Evolutionary conservation across 2,329 filamentous ascomycete genomes (phyloP).

Genomic region (Aureobasidium leucospermi): DNA sequence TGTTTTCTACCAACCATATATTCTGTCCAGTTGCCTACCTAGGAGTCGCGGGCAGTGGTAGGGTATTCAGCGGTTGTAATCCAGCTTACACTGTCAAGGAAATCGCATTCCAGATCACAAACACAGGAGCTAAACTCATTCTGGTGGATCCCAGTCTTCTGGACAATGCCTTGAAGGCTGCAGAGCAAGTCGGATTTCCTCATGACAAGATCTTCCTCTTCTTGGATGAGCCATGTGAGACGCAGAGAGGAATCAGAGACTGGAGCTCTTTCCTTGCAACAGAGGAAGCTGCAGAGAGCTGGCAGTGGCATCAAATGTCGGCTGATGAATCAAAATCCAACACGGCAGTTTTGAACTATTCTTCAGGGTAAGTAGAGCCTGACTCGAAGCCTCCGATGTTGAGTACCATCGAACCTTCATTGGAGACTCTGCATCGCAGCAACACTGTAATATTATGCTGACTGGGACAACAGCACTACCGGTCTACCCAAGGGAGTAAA

Average conservation of each 20-base stretch:
- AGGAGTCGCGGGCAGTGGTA: conserved; percentile 46
- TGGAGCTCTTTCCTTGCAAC: conserved; percentile 8
- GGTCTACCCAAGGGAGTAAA: conserved; percentile 39
- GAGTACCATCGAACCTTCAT: not conserved
- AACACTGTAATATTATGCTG: not conserved
- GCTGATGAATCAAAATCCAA: conserved; percentile 28
- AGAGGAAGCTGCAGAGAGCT: conserved; percentile 23
- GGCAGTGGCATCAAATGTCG: conserved; percentile 36
- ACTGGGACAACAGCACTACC: conserved; percentile 28
- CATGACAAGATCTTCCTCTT: conserved; percentile 42
- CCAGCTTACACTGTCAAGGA: conserved; percentile 46
- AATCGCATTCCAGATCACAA: conserved; percentile 45
- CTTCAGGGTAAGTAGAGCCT: conserved; percentile 15
- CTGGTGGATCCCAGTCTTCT: conserved; percentile 44
- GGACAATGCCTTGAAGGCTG: conserved; percentile 37
- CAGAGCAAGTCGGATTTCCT: conserved; percentile 35
- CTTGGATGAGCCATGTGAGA: conserved; percentile 31
- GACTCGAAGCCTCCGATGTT: too few relatives aligned
- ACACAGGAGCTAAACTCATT: conserved; percentile 44
- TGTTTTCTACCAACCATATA: conserved; percentile 49
- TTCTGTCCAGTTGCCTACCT: conserved; percentile 49
- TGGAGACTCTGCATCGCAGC: not conserved
- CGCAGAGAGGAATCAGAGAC: conserved; percentile 24
- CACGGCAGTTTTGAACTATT: conserved; percentile 23
- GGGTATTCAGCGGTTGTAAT: conserved; percentile 51